Conservation (phyloP, 495 filamentous ascomycete species). For the Aspergillus taichungensis region DNA sequence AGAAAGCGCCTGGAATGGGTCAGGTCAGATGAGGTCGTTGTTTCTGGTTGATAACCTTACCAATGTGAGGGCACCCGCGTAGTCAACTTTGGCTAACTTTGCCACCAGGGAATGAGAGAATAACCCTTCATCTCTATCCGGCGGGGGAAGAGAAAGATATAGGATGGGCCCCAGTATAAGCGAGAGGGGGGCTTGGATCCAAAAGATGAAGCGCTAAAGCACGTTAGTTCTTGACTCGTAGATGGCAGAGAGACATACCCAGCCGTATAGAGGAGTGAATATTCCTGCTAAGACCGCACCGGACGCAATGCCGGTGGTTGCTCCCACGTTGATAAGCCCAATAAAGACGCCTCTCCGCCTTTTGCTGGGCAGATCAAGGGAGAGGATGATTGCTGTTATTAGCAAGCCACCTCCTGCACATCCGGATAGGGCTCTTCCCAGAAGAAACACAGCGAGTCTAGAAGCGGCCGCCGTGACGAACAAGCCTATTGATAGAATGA, state of each 20-base stretch:
- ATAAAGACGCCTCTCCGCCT: slow-evolving; percentile 59
- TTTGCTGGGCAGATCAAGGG: slow-evolving; percentile 55
- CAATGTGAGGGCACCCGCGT: slow-evolving; percentile 54
- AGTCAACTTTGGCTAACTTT: slow-evolving; percentile 58
- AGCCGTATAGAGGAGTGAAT: slow-evolving; percentile 51
- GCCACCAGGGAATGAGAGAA: slow-evolving; percentile 18
- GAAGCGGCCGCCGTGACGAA: slow-evolving; percentile 51
- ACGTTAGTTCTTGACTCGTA: not conserved
- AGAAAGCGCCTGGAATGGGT: slow-evolving; percentile 31
- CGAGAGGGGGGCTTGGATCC: slow-evolving; percentile 51
- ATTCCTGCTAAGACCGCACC: slow-evolving; percentile 65
- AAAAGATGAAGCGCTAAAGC: slow-evolving; percentile 56
- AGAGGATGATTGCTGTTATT: slow-evolving; percentile 58
- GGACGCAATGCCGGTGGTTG: slow-evolving; percentile 59
- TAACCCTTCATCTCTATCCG: slow-evolving; percentile 12
- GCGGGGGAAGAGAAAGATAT: slow-evolving; percentile 50
- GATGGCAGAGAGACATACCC: slow-evolving; percentile 41
- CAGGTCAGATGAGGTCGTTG: slow-evolving; percentile 9
- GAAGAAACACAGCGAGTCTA: slow-evolving; percentile 50
- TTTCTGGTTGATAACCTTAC: slow-evolving; percentile 28
- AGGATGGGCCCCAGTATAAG: slow-evolving; percentile 48
- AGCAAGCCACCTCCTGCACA: slow-evolving; percentile 58
- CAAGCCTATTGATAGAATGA: slow-evolving; percentile 51
- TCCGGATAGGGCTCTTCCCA: slow-evolving; percentile 56
- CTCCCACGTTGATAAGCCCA: slow-evolving; percentile 56